Base-by-base conservation (phyloP, 768 basidiomycete species). In the Leccinum longicurvipes region DNA sequence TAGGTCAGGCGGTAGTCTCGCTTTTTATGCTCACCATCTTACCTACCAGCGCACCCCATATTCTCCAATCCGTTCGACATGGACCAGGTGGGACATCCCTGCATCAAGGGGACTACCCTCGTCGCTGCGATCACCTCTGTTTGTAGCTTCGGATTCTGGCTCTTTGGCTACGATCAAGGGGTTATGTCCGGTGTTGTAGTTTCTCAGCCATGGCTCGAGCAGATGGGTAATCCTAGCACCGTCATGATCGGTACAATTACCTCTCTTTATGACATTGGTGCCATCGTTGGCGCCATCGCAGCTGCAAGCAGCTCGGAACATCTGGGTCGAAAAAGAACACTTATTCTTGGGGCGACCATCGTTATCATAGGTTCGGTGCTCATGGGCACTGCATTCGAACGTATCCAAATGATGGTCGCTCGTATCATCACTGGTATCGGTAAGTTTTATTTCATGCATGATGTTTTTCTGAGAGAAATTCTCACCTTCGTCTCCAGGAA, bases 181-280 rank as follows among this genome's bases (percentile, higher is more conserved):
- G 55, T 61, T n/a, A 61, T 61, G 60, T 61, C 60, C 7, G 59
- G 60, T 10, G 44, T 61, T 12, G 51, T 61, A 6, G 1, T 61
- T 19, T 61, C 60, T 29, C 51, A 53, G 39, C 47, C 54, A 4
- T 61, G 60, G 60, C 51, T 61, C 29, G 27, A 21, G 15, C 51
- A 61, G 24, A 61, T 61, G 60, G 60, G 54, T 7, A 34, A 60
- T 32, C 60, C 59, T 10, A 56, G 60, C 12, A 50, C 54, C 14
- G 60, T 61, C 1, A 56, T 61, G 60, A 56, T 61, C 19, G 59
- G 60, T 15, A 61, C 60, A 3, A 56, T 60, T 12, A 60, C 60
- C 1, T 60, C 60, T n/a, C 50, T 60, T 14, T 60, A 60, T 25
- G 59, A 60, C 39, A 60, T 60, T 23, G 60, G 60, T 46, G 59